Conservation (phyloP, 805 yeast species). For the Lipomyces lipofer region DNA sequence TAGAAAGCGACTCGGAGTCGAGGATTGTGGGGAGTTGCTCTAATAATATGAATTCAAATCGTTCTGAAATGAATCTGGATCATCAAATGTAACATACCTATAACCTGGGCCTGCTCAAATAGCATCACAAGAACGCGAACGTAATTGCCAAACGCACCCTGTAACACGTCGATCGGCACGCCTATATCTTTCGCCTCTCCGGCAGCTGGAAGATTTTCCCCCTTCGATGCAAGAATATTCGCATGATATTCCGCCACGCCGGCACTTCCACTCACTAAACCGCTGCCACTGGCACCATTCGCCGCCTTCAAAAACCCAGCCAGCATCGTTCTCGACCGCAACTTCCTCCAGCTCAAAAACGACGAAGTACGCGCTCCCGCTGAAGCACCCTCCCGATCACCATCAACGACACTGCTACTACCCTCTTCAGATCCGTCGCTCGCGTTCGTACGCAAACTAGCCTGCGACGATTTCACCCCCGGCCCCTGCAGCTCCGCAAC, state of each 20-base stretch:
- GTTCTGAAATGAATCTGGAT: too few species aligned
- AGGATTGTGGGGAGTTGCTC: not conserved
- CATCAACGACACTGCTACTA: too few species aligned
- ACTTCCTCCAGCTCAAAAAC: not conserved
- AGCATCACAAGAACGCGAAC: constrained; percentile 8
- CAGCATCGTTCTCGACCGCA: not conserved
- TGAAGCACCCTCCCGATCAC: too few species aligned
- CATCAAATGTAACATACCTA: too few species aligned
- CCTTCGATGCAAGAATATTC: too few species aligned
- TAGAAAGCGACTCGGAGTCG: not conserved
- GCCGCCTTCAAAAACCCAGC: not conserved
- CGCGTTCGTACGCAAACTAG: not conserved
- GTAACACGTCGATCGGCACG: constrained; percentile 8
- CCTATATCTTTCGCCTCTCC: not conserved
- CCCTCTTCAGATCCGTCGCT: not conserved
- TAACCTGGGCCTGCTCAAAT: constrained; percentile 8
- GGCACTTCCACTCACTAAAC: not conserved
- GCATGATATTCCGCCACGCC: not conserved
- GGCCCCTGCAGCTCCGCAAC: not conserved
- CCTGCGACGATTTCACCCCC: not conserved
- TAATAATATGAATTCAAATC: not conserved
- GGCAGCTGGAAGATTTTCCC: too few species aligned
- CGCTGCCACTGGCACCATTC: not conserved
- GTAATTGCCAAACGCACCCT: constrained; percentile 12
- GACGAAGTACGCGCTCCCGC: too few species aligned